Percentiles rank a stretch among this genome's conserved stretches.
Evolutionary conservation across 495 filamentous ascomycete genomes (phyloP).

Genomic region (Durotheca rogersii): DNA sequence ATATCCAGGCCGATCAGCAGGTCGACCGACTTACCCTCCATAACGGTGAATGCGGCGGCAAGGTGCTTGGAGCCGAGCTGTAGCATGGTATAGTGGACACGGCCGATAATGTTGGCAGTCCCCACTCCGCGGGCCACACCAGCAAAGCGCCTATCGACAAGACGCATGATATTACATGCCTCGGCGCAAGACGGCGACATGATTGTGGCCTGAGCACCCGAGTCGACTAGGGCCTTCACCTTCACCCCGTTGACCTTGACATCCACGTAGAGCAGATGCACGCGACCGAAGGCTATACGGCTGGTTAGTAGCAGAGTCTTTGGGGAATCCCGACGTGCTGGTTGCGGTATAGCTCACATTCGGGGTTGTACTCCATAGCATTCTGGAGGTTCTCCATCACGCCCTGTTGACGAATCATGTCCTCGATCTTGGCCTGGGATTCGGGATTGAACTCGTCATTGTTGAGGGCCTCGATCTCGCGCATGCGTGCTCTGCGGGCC

Average conservation of each 20-base stretch:
- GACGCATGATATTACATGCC: constrained; percentile 91
- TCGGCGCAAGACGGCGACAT: constrained; percentile 95
- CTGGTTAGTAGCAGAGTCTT: constrained; percentile 3
- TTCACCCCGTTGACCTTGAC: constrained; percentile 90
- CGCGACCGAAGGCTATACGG: constrained; percentile 79
- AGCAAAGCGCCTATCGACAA: constrained; percentile 88
- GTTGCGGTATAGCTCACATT: constrained; percentile 60
- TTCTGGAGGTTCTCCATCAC: constrained; percentile 94
- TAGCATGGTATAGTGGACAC: constrained; percentile 90
- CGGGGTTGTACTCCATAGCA: constrained; percentile 93
- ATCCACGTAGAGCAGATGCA: constrained; percentile 94
- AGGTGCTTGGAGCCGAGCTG: constrained; percentile 87
- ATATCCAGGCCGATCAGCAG: constrained; percentile 93
- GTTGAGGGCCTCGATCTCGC: constrained; percentile 75
- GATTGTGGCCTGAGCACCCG: constrained; percentile 95
- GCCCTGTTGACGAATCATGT: constrained; percentile 90
- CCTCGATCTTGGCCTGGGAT: constrained; percentile 89
- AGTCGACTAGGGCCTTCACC: constrained; percentile 96
- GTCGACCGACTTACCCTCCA: constrained; percentile 99
- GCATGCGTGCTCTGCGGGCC: constrained; percentile 69
- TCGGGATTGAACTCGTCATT: constrained; percentile 90
- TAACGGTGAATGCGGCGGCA: constrained; percentile 96
- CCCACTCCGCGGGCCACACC: constrained; percentile 92
- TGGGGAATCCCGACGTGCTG: background rate
- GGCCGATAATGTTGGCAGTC: constrained; percentile 89